Base-by-base conservation (phyloP, 805 yeast species). In the Geotrichum ghanense region DNA sequence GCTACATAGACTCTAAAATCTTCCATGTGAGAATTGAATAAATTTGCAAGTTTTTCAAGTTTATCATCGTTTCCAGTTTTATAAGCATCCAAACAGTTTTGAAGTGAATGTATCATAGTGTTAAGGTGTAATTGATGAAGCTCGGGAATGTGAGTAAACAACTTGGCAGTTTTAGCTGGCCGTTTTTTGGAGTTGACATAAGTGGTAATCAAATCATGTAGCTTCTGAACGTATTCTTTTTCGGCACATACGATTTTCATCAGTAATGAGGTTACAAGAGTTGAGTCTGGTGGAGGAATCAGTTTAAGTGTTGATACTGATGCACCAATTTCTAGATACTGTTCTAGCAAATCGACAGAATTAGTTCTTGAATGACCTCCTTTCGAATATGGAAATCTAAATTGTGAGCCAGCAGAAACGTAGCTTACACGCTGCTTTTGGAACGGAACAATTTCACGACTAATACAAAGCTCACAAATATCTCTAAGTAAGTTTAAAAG, bases 401-500 rank as follows among this genome's bases (percentile, higher is more conserved):
- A 31, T 6, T 12, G 5, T 40, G 19, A 17, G 14, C 24, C 12
- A 42, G 40, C 42, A 26, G 25, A 41, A 39, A 19, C 45, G 17
- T 31, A 26, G 19, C 39, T 45, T 7, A 43, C 44, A 21, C 40
- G 9, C 31, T 22, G 27, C 37, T 16, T 42, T n/a, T 40, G 42
- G 3, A 39, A 17, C 6, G 23, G 21, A 1, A 17, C 24, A 7
- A 39, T 22, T 20, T 45, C 45, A 6, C 37, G 10, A 19, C 37
- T 31, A 4, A 31, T 31, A n/a, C 50, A 19, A 14, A 51, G 45
- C 35, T 54, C 55, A 43, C 48, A 34, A 25, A 53, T 48, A 40
- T 55, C 58, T 12, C 72, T 66, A 3, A 76, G 53, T 45, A 70
- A 59, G 21, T 71, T 64, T 35, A 78, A 52, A 9, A 78, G 68